Evolutionary conservation across 1,139 yeast species (phyloP), one percentile per base, ranked within the genome.

Genomic region (Taphrina confusa): DNA sequence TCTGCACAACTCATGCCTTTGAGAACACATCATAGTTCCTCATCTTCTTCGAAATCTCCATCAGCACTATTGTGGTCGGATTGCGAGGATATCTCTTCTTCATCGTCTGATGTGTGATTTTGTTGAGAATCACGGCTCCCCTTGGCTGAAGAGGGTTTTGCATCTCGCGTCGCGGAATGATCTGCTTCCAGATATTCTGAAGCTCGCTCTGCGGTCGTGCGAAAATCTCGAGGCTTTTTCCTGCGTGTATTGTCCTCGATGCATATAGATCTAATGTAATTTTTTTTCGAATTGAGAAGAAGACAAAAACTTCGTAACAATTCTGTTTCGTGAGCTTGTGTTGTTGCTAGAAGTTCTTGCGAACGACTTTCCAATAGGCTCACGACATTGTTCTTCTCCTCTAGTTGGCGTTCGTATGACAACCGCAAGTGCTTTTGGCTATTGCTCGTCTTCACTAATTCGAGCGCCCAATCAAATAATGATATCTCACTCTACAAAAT

Each of bases 231-330:
- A n/a, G n/a, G n/a, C n/a, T n/a, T n/a, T n/a, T n/a, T n/a, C n/a
- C n/a, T n/a, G n/a, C n/a, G n/a, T n/a, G n/a, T n/a, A 18, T n/a
- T 18, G 23, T 9, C 25, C 6, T 37, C 23, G 8, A 6, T 18
- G 9, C 23, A n/a, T 16, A 37, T 9, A 9, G 9, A 9, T 9
- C 47, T 20, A 12, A 47, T 47, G n/a, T 16, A 8, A 9, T 22
- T 30, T 22, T 47, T 47, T 33, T 47, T 47, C 22, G 52, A 20
- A 34, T 47, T 47, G 20, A 47, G 42, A 9, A 47, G 39, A 20
- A 20, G 16, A 23, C 36, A 9, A 33, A 31, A 47, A 14, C 34
- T 31, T 12, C 20, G 18, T 20, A 47, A 11, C 16, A 47, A 12
- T 11, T 8, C 18, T 16, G 20, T 12, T 20, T 47, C 52, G 16